These are phyloP conservation scores for Eutrema yunnanense DNA, from an alignment of 345 rosid genomes.

Conservation along the genomic window DNA sequence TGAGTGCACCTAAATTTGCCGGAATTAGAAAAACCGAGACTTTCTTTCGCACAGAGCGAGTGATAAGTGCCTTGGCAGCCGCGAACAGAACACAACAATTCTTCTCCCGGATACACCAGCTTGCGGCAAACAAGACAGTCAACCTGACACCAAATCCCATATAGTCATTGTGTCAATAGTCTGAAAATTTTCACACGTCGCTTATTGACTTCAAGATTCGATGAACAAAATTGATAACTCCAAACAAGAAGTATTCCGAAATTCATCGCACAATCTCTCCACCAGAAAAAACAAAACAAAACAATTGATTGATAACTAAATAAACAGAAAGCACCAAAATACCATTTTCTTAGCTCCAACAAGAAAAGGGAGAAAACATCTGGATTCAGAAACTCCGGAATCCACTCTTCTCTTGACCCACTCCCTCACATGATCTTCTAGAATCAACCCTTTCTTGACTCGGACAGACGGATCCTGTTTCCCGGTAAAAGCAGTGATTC, in stretches of 20 bases:
- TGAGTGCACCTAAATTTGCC: conserved; percentile 81
- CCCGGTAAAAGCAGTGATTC: conserved; percentile 24
- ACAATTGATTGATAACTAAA: background rate
- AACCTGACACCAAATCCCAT: conserved; percentile 39
- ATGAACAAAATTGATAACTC: background rate
- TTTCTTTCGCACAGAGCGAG: conserved; percentile 43
- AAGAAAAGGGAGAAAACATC: conserved; percentile 65
- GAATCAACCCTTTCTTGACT: conserved; percentile 26
- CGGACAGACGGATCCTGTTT: conserved; percentile 12
- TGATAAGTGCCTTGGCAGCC: conserved; percentile 69
- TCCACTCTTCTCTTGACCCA: conserved; percentile 52
- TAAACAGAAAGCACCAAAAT: background rate
- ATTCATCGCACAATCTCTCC: background rate
- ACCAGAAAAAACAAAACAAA: background rate
- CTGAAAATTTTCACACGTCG: background rate
- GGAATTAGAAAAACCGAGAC: conserved; percentile 30
- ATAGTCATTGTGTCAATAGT: background rate
- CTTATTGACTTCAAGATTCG: background rate
- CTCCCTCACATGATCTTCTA: conserved; percentile 40
- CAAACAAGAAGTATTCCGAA: background rate
- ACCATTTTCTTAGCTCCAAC: conserved; percentile 67
- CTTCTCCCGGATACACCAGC: conserved; percentile 56
- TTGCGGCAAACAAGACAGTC: conserved; percentile 60
- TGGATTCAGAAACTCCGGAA: conserved; percentile 38
- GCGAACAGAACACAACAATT: conserved; percentile 53